Percentiles rank a stretch among this genome's conserved stretches.
Evolutionary conservation across 1,284 basidiomycete genomes (phyloP).

Genomic region (Papiliotrema laurentii): DNA sequence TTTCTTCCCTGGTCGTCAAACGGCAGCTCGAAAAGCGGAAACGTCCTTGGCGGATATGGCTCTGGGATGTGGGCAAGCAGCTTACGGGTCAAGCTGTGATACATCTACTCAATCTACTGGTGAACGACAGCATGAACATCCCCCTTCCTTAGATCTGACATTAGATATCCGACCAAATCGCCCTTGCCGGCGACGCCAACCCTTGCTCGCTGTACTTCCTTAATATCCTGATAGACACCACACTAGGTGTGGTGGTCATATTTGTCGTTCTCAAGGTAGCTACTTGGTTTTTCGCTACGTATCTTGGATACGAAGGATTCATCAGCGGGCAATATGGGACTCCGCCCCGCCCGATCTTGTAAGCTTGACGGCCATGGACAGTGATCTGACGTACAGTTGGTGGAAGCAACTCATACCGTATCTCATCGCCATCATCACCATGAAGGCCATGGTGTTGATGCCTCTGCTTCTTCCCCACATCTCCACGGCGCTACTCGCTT

Average conservation of each 20-base stretch:
- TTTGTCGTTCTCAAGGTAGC: conserved; percentile 70
- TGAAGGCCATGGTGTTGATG: conserved; percentile 81
- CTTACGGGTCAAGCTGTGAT: conserved; percentile 86
- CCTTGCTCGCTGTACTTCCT: conserved; percentile 90
- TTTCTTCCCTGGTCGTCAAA: conserved; percentile 80
- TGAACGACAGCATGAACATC: conserved; percentile 38
- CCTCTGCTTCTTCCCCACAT: conserved; percentile 58
- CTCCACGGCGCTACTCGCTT: conserved; percentile 64
- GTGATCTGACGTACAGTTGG: conserved; percentile 57
- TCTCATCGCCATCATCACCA: conserved; percentile 72
- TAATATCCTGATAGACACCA: conserved; percentile 91
- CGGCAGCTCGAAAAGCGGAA: conserved; percentile 78
- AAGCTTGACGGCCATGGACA: conserved; percentile 8
- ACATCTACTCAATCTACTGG: conserved; percentile 78
- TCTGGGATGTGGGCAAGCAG: conserved; percentile 88
- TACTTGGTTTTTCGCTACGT: conserved; percentile 64
- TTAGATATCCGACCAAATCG: conserved; percentile 51
- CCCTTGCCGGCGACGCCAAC: conserved; percentile 65
- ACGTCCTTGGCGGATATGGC: conserved; percentile 89
- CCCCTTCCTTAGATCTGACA: neutral
- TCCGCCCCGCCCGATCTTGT: conserved; percentile 55
- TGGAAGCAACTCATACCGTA: conserved; percentile 79
- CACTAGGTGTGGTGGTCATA: conserved; percentile 79
- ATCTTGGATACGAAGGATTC: conserved; percentile 67
- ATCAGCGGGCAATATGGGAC: conserved; percentile 81